These are phyloP conservation scores for Spirogloea muscicola DNA, from an alignment of 139 green algal genomes.

Conservation along the genomic window DNA sequence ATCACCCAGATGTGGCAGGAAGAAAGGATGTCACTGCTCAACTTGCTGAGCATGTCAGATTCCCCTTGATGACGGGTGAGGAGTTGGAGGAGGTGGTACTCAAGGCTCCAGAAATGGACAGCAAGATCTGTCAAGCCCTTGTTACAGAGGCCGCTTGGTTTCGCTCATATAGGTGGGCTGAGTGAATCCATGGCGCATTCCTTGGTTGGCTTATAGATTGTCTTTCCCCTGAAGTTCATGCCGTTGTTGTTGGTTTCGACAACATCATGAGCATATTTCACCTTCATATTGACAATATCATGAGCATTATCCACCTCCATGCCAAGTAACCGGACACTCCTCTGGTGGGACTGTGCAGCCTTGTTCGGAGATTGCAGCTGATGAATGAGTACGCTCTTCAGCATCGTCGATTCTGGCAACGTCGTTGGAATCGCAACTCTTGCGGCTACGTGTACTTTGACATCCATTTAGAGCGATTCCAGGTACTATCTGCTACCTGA, in stretches of 20 bases:
- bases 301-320: no score
- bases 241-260: no score
- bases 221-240: no score
- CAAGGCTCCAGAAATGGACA: conserved; percentile 30
- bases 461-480: conserved; percentile 32
- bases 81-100: conserved; percentile 27
- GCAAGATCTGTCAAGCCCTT: conserved; percentile 5
- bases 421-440: conserved; percentile 34
- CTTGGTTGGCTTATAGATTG: no score
- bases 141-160: conserved; percentile 35
- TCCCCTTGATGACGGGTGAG: conserved; percentile 34
- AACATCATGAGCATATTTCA: no score
- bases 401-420: conserved; percentile 34
- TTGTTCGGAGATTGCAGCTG: conserved; percentile 13
- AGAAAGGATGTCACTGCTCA: background rate
- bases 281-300: no score
- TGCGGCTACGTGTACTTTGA: conserved; percentile 37
- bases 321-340: no score
- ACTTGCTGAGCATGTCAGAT: conserved; percentile 35
- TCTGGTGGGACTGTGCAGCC: no score
- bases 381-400: conserved; percentile 27
- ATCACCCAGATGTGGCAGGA: no score
- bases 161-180: conserved; percentile 23
- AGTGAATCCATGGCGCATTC: no score
- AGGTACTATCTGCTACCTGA: no score